phyloP scores from a whole-genome alignment of 1,139 yeast genomes.

The Candida smagusa region DNA sequence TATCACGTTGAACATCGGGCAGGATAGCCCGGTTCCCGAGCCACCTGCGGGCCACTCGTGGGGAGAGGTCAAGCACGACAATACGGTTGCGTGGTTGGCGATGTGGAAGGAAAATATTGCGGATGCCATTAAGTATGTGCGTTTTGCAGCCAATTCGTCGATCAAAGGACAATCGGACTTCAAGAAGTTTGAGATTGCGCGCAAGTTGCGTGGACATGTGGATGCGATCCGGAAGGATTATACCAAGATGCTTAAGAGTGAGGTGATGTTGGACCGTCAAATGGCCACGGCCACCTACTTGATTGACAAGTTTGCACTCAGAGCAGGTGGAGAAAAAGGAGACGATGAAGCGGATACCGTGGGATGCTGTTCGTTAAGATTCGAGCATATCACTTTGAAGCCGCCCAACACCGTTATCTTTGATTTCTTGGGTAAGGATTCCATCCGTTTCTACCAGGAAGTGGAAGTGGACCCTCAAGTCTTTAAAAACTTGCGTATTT shows the following conservation, averaged over 20 bases:
- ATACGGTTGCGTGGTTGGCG: conserved; percentile 92
- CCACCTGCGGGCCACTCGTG: conserved; percentile 88
- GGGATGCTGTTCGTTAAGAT: conserved; percentile 93
- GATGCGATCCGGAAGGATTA: conserved; percentile 76
- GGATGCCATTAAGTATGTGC: conserved; percentile 78
- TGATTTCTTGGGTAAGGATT: conserved; percentile 95
- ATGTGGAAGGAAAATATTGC: conserved; percentile 96
- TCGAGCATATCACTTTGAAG: conserved; percentile 79
- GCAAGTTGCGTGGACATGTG: conserved; percentile 73
- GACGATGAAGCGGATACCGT: conserved; percentile 98
- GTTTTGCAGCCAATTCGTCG: conserved; percentile 89
- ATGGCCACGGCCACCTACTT: conserved; percentile 92
- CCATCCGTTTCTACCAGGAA: conserved; percentile 87
- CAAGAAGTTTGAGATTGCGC: conserved; percentile 90
- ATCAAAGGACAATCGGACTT: conserved; percentile 88
- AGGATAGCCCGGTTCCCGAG: conserved; percentile 67
- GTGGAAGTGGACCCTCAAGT: conserved; percentile 89
- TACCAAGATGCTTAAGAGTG: conserved; percentile 63
- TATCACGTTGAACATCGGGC: conserved; percentile 78
- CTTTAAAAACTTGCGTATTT: conserved; percentile 80
- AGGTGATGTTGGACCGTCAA: conserved; percentile 82
- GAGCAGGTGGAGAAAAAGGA: conserved; percentile 98
- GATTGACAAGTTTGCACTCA: conserved; percentile 89
- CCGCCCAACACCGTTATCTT: conserved; percentile 89
- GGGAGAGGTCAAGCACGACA: conserved; percentile 88